A percentile compares a stretch with the other conserved stretches of the same genome.
Conservation (phyloP, 257 asterid species). For the Ballota nigra region DNA sequence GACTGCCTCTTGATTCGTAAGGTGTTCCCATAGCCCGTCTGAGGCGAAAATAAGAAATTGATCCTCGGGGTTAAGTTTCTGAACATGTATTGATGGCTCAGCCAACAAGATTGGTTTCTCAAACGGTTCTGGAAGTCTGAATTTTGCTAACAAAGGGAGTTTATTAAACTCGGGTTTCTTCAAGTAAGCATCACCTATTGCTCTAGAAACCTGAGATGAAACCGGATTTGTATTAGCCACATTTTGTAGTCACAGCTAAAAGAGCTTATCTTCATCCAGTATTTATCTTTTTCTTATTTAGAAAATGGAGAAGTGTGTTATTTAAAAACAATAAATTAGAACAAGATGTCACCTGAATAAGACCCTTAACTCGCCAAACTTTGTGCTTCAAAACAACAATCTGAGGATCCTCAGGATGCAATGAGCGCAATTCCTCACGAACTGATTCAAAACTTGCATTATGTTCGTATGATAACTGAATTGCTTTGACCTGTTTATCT, state of each 20-base stretch:
- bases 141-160: constrained; percentile 64
- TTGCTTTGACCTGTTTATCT: constrained; percentile 54
- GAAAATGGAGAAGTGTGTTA: not conserved
- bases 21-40: constrained; percentile 89
- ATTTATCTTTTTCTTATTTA: not conserved
- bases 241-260: not conserved
- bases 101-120: constrained; percentile 67
- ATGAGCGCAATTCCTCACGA: constrained; percentile 55
- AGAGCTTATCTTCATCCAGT: not conserved
- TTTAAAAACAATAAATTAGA: not conserved
- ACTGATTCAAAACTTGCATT: constrained; percentile 66
- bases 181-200: constrained; percentile 82
- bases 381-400: constrained; percentile 74
- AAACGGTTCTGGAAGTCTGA: constrained; percentile 57
- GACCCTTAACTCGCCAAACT: constrained; percentile 91
- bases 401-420: constrained; percentile 78
- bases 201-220: constrained; percentile 63
- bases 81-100: constrained; percentile 67
- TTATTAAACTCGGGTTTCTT: constrained; percentile 68
- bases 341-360: constrained; percentile 61
- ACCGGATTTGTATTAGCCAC: not conserved
- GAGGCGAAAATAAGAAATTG: constrained; percentile 80
- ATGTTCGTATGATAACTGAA: constrained; percentile 75
- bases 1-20: constrained; percentile 78
- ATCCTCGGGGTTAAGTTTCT: constrained; percentile 55